Evolutionary conservation across 768 basidiomycete species (phyloP), one percentile per base, ranked within the genome.

Genomic region (Leccinum aurantiacum): DNA sequence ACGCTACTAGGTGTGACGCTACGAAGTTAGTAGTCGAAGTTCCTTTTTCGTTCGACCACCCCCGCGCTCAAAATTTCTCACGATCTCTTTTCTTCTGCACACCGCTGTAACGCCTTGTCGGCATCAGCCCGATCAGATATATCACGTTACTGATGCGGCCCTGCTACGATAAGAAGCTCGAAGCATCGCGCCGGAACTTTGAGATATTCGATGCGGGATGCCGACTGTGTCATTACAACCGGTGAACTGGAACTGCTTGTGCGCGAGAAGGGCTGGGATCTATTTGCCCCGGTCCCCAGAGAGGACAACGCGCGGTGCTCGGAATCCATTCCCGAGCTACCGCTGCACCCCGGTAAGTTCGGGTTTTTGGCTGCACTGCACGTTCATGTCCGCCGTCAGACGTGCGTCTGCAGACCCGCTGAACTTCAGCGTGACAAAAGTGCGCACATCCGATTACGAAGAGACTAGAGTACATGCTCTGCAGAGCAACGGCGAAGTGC

Each of bases 141-240:
- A 29, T 9, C 29, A 29, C 29, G 94, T 98, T 56, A 84, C 93
- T 98, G 54, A 98, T 98, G 95, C 96, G 31, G 29, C 29, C 96
- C 0, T 99, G 97, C 75, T 98, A 98, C 75, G 97, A 99, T 82
- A 98, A 98, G 77, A 99, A 99, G 71, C 86, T 98, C 14, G 97
- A 99, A 75, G 97, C 97, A 0, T 98, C 95, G 9, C 84, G 97
- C 27, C 84, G 87, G 51, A 95, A 98, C 69, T 98, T 98, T 83
- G 27, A 29, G 27, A 2, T 89, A 92, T 73, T 80, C 87, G 46
- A 94, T 93, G 10, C 81, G 95, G 57, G 96, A 98, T 65, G 93
- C 97, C 49, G 97, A 98, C 75, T 97, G 95, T 71, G 97, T 99
- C 22, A 84, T 98, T 62, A 98, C 97, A 11, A 98, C 97, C 0